Evolutionary conservation across 139 green algal genomes (phyloP).

Genomic region (Chlorella sp.): DNA sequence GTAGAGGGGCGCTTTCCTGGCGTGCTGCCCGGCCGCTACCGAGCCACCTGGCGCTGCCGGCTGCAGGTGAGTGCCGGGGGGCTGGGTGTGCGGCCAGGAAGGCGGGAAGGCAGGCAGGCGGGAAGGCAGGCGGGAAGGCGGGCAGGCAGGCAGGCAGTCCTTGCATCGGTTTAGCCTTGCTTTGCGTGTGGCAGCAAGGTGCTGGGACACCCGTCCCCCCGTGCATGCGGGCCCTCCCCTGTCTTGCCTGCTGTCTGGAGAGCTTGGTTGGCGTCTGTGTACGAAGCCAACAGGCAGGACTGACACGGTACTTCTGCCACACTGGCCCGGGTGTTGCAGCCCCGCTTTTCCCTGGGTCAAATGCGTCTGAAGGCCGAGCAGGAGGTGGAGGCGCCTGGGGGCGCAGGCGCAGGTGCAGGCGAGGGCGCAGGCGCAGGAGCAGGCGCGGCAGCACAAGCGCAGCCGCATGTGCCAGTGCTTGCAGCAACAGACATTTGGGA

Average conservation of each 20-base stretch:
- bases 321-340: too few relatives aligned
- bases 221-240: not conserved
- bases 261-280: not conserved
- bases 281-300: too few relatives aligned
- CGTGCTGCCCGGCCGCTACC: constrained; percentile 14
- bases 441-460: not conserved
- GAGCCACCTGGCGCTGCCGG: not conserved
- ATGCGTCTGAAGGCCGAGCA: not conserved
- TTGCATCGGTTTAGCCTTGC: too few relatives aligned
- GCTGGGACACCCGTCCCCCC: not conserved
- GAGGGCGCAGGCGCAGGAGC: not conserved
- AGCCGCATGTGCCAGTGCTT: not conserved
- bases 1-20: not conserved
- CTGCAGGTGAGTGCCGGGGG: not conserved
- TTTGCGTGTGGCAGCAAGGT: not conserved
- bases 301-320: too few relatives aligned
- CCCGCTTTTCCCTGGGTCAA: not conserved
- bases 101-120: too few relatives aligned
- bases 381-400: not conserved
- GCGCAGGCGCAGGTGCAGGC: not conserved
- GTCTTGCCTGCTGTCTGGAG: too few relatives aligned
- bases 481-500: not conserved
- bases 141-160: too few relatives aligned
- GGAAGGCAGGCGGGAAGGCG: not conserved
- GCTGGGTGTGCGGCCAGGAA: not conserved